Percentiles rank a stretch among this genome's conserved stretches.
Conservation (phyloP, 495 filamentous ascomycete species). For the Aspergillus avenaceus region DNA sequence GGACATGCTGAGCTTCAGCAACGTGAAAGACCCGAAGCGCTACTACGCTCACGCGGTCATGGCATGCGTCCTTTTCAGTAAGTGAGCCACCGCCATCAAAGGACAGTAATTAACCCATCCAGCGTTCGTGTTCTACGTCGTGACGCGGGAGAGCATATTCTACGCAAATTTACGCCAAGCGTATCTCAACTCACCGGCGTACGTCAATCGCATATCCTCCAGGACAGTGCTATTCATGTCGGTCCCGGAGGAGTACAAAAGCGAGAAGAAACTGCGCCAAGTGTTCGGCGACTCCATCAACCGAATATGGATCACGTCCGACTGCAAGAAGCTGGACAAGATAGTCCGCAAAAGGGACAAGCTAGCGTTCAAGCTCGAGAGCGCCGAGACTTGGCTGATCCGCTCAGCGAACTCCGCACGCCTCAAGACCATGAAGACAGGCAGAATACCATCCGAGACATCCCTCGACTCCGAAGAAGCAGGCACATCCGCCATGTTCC, state of each 20-base stretch:
- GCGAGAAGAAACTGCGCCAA: conserved; percentile 51
- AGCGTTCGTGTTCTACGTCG: conserved; percentile 63
- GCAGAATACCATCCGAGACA: conserved; percentile 17
- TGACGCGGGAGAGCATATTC: conserved; percentile 64
- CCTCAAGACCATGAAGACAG: conserved; percentile 37
- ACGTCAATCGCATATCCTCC: conserved; percentile 61
- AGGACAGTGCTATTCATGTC: conserved; percentile 68
- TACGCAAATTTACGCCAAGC: conserved; percentile 67
- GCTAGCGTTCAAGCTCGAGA: conserved; percentile 57
- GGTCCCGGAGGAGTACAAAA: conserved; percentile 56
- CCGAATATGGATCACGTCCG: conserved; percentile 58
- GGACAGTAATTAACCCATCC: background rate
- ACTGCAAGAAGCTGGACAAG: conserved; percentile 51
- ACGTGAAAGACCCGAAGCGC: conserved; percentile 47
- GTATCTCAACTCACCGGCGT: conserved; percentile 65
- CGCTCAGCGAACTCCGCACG: conserved; percentile 53
- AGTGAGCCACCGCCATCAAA: conserved; percentile 13
- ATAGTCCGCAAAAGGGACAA: conserved; percentile 58
- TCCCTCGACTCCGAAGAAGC: conserved; percentile 38
- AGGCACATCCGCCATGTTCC: conserved; percentile 43
- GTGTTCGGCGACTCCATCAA: conserved; percentile 58
- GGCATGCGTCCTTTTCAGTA: conserved; percentile 53
- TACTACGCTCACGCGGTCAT: conserved; percentile 61
- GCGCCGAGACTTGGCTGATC: conserved; percentile 63
- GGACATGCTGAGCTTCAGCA: conserved; percentile 63